Percentiles rank a stretch among this genome's conserved stretches.
Conservation (phyloP, 805 yeast genomes). For the Naumovozyma castellii region DNA sequence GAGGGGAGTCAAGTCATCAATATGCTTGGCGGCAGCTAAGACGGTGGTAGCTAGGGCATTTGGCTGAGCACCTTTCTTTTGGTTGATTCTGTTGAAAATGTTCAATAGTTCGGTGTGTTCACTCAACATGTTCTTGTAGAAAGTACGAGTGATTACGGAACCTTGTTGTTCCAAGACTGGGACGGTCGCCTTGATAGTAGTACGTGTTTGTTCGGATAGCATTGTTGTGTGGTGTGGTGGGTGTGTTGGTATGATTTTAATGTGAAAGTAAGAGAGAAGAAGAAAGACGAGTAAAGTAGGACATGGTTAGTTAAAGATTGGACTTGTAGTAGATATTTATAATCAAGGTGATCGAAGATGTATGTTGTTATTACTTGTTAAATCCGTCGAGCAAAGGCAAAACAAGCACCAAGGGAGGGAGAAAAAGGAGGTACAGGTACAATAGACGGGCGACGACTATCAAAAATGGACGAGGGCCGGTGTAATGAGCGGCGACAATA, state of each 20-base stretch:
- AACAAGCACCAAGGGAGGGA: no score
- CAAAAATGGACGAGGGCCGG: no score
- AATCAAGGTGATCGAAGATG: no score
- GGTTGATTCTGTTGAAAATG: conserved; percentile 55
- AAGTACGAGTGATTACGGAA: conserved; percentile 40
- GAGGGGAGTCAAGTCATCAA: conserved; percentile 48
- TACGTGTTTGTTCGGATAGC: conserved; percentile 29
- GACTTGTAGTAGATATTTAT: neutral
- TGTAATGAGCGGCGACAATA: no score
- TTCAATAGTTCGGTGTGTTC: conserved; percentile 46
- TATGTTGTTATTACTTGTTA: no score
- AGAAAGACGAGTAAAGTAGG: neutral
- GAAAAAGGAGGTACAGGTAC: no score
- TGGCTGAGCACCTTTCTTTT: conserved; percentile 48
- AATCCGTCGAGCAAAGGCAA: no score
- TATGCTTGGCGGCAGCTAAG: conserved; percentile 51
- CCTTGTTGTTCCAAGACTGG: conserved; percentile 53
- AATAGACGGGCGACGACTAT: no score
- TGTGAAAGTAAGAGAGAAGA: neutral
- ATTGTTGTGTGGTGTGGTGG: conserved; percentile 5
- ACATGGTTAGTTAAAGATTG: neutral
- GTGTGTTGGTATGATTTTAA: neutral
- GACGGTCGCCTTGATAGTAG: conserved; percentile 37
- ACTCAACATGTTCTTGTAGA: conserved; percentile 47
- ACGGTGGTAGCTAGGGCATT: conserved; percentile 54